phyloP scores from a whole-genome alignment of 2,329 filamentous ascomycete species.

The Lachnellula occidentalis region DNA sequence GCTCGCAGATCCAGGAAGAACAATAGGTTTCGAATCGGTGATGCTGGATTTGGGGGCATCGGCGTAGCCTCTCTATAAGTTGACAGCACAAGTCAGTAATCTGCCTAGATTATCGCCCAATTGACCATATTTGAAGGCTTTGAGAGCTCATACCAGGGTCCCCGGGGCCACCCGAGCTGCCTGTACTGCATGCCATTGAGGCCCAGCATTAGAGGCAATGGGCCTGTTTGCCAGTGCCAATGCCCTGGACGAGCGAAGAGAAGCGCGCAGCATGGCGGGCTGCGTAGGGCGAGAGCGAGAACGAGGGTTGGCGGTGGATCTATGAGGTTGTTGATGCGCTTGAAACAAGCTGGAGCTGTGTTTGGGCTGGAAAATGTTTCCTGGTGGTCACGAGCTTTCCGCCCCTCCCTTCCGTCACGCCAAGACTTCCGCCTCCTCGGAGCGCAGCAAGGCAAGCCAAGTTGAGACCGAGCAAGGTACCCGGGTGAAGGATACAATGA shows the following conservation, averaged over 20 bases:
- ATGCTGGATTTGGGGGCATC: constrained; percentile 47
- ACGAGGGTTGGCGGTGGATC: constrained; percentile 16
- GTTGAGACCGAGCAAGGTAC: too few relatives aligned
- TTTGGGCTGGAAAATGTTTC: not conserved
- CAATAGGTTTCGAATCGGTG: constrained; percentile 43
- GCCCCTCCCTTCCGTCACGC: not conserved
- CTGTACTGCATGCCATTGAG: constrained; percentile 52
- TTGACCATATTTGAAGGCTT: constrained; percentile 5
- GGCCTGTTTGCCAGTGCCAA: constrained; percentile 53
- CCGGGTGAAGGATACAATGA: too few relatives aligned
- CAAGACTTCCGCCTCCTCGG: constrained; percentile 9
- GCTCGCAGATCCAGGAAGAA: constrained; percentile 45
- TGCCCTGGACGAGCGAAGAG: constrained; percentile 58
- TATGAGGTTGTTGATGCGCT: constrained; percentile 12
- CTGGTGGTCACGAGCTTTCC: not conserved
- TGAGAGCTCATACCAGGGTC: constrained; percentile 32
- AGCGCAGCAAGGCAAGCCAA: not conserved
- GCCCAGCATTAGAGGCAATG: constrained; percentile 45
- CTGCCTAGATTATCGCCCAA: not conserved
- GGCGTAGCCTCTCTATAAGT: constrained; percentile 50
- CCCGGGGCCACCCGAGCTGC: constrained; percentile 32
- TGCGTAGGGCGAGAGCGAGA: constrained; percentile 36
- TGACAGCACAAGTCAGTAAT: constrained; percentile 10
- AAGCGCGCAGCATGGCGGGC: constrained; percentile 64
- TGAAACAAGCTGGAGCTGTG: constrained; percentile 4